Conservation (phyloP, 805 yeast species). For the Yarrowia divulgata region DNA sequence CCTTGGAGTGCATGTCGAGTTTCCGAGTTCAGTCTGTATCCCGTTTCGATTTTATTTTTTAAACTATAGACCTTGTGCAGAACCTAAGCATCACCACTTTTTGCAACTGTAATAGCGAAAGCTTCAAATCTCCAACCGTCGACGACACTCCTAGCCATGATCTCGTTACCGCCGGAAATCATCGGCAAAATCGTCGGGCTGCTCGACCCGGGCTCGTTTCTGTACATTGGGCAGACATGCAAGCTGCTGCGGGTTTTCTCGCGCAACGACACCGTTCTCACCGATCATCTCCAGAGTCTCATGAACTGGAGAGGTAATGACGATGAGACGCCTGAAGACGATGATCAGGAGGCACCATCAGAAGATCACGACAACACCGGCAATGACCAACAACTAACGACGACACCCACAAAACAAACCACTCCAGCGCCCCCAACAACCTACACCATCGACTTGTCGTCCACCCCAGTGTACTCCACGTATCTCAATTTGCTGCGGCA, state of each 20-base stretch:
- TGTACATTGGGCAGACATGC: slow-evolving; percentile 35
- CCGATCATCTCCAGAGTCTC: slow-evolving; percentile 23
- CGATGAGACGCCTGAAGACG: slow-evolving; percentile 16
- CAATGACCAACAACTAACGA: neutral
- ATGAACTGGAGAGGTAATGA: slow-evolving; percentile 31
- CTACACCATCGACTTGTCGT: neutral
- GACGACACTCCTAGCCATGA: neutral
- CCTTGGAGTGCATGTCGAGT: neutral
- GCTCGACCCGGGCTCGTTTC: slow-evolving; percentile 32
- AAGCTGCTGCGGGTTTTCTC: slow-evolving; percentile 20
- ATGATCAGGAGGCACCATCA: neutral
- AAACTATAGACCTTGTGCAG: neutral
- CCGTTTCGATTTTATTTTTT: no score
- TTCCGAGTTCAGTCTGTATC: no score
- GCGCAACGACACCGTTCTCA: slow-evolving; percentile 15
- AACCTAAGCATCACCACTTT: slow-evolving; percentile 5
- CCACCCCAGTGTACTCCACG: slow-evolving; percentile 4
- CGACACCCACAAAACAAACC: neutral
- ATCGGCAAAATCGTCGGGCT: slow-evolving; percentile 31
- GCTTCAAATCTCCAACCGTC: neutral
- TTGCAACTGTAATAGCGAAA: no score
- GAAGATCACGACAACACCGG: neutral
- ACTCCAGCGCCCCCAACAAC: neutral
- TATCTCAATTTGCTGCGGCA: slow-evolving; percentile 35
- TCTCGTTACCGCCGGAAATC: slow-evolving; percentile 32